Evolutionary conservation across 345 rosid genomes (phyloP), one percentile per base, ranked within the genome.

Genomic region (Populus tremula): DNA sequence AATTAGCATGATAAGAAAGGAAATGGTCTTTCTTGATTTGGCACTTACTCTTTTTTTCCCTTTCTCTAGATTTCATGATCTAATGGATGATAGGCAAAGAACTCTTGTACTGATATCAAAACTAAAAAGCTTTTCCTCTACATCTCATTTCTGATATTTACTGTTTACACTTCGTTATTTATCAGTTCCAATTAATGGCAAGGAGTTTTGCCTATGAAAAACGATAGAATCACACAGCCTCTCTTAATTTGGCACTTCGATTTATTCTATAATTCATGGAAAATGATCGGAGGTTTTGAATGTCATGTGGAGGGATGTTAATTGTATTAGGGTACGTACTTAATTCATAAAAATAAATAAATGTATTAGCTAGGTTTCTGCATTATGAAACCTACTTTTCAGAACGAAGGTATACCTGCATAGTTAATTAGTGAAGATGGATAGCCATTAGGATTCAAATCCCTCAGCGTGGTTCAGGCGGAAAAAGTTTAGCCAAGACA

Each of bases 31-130:
- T 56, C 29, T 56, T 56, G n/a, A 23, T 56, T 56, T n/a, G 13
- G 13, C 63, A 56, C 21, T n/a, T 70, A 5, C 21, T 67, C 39
- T 74, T 5, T n/a, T 62, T 9, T 16, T 5, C 39, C 31, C 6
- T 54, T 21, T 69, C 64, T 25, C 18, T 35, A 35, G 31, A 31
- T 21, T 31, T 14, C 18, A n/a, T 68, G 25, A 61, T 67, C 36
- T 65, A 78, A 66, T 65, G 31, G 13, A 53, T 66, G 56, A 39
- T 67, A 66, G 56, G 50, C 45, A 50, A 29, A 66, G 23, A 43
- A 21, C 76, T 36, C 54, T 50, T 54, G 45, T 66, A 70, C 18
- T 61, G 8, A 71, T 49, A 70, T 68, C 61, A 63, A 54, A 67
- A 53, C 39, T 38, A 54, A 2, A 27, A 76, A 23, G 39, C 27